Conservation (phyloP, 2,329 filamentous ascomycete genomes). For the Calonectria multiphialidica region DNA sequence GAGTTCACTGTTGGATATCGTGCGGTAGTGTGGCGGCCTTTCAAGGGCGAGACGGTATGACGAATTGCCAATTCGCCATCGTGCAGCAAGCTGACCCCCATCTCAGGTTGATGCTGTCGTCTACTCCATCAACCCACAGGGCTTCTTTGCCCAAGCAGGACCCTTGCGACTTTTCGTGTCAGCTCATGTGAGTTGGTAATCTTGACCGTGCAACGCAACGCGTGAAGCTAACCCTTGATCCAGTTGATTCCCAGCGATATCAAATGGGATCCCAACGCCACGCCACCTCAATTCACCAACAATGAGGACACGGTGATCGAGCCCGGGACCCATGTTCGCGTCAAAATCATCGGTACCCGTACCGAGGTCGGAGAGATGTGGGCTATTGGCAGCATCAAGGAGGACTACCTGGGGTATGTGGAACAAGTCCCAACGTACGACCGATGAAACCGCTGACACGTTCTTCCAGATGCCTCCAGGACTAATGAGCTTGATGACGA, state of each 20-base stretch:
- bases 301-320: conserved; percentile 95
- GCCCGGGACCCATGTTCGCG: conserved; percentile 90
- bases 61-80: conserved; percentile 28
- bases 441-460: neutral
- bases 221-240: conserved; percentile 25
- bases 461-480: conserved; percentile 45
- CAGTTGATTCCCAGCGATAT: conserved; percentile 93
- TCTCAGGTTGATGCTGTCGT: conserved; percentile 92
- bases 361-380: conserved; percentile 96
- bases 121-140: conserved; percentile 89
- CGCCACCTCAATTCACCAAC: conserved; percentile 96
- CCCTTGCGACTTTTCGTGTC: conserved; percentile 85
- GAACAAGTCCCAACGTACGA: conserved; percentile 25
- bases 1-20: conserved; percentile 96
- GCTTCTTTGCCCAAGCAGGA: conserved; percentile 89
- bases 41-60: conserved; percentile 96
- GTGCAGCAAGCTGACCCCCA: conserved; percentile 47
- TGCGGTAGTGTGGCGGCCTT: conserved; percentile 97
- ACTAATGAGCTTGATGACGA: conserved; percentile 34
- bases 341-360: conserved; percentile 94
- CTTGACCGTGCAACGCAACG: neutral
- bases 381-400: conserved; percentile 97
- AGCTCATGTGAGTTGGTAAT: conserved; percentile 74
- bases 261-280: conserved; percentile 95
- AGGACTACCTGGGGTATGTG: conserved; percentile 76